phyloP scores from a whole-genome alignment of 129 eudicot species.

The Solidago caesia region DNA sequence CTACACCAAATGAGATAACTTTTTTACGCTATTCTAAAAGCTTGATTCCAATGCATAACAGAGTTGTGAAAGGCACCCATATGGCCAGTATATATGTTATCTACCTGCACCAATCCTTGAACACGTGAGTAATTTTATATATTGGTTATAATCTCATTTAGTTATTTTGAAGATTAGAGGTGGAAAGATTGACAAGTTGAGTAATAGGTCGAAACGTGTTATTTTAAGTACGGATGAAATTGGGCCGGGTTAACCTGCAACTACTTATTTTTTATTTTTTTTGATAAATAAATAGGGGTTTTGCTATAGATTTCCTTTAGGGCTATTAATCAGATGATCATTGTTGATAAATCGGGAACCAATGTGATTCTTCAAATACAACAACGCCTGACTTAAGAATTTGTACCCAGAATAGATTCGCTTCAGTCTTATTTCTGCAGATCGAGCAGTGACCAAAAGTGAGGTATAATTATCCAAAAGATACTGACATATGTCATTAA shows the following conservation, averaged over 20 bases:
- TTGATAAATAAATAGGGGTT: too few relatives aligned
- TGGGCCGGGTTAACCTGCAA: too few relatives aligned
- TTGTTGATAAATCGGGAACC: conserved; percentile 96
- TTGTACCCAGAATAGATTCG: conserved; percentile 94
- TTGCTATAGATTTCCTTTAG: too few relatives aligned
- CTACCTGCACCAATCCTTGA: conserved; percentile 82
- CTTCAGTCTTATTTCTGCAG: conserved; percentile 88
- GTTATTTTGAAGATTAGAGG: too few relatives aligned
- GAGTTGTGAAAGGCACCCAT: conserved; percentile 87
- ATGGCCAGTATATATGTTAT: conserved; percentile 88
- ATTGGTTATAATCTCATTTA: background rate
- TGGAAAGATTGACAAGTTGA: too few relatives aligned
- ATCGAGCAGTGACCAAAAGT: conserved; percentile 93
- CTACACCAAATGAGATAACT: conserved; percentile 93
- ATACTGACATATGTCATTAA: background rate
- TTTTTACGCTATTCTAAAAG: conserved; percentile 76
- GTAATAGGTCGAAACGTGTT: too few relatives aligned
- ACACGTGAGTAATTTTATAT: conserved; percentile 47
- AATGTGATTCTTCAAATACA: conserved; percentile 99
- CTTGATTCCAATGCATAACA: conserved; percentile 51
- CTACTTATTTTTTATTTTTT: too few relatives aligned
- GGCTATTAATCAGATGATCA: conserved; percentile 63
- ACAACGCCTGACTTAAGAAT: conserved; percentile 93
- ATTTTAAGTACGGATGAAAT: too few relatives aligned
- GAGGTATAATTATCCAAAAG: conserved; percentile 54